These are phyloP conservation scores for Debaryomyces castellii DNA, from an alignment of 805 yeast genomes.

Conservation along the genomic window DNA sequence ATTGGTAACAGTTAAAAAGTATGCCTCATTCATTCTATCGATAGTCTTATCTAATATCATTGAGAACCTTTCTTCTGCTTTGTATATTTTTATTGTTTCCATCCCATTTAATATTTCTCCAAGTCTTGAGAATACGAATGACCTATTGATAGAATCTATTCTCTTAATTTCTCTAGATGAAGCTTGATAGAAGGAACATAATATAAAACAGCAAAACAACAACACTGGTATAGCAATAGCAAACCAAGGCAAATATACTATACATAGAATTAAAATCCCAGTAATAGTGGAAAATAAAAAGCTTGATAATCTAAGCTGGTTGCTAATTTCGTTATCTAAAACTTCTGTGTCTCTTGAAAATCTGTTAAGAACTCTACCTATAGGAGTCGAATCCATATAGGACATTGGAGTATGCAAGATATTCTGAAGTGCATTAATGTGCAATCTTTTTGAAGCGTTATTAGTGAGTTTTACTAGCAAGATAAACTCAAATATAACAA, in stretches of 20 bases:
- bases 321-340: constrained; percentile 22
- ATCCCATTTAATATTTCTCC: constrained; percentile 68
- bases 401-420: constrained; percentile 21
- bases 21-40: constrained; percentile 66
- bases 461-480: constrained; percentile 12
- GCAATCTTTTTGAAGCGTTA: constrained; percentile 13
- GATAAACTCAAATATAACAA: constrained; percentile 8
- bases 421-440: constrained; percentile 12
- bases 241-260: constrained; percentile 72
- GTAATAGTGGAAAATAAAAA: constrained; percentile 46
- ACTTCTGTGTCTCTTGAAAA: constrained; percentile 25
- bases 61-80: constrained; percentile 45
- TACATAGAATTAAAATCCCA: constrained; percentile 62
- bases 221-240: constrained; percentile 64
- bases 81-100: constrained; percentile 61
- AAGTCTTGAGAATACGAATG: constrained; percentile 66
- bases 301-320: constrained; percentile 13
- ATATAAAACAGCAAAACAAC: constrained; percentile 36
- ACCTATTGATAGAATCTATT: constrained; percentile 67
- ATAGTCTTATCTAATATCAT: constrained; percentile 44
- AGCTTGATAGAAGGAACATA: constrained; percentile 60
- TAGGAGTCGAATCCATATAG: constrained; percentile 24
- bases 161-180: constrained; percentile 75
- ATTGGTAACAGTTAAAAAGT: constrained; percentile 58
- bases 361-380: constrained; percentile 25